Evolutionary conservation across 2,329 filamentous ascomycete species (phyloP), one percentile per base, ranked within the genome.

Genomic region (Sporothrix phasma): DNA sequence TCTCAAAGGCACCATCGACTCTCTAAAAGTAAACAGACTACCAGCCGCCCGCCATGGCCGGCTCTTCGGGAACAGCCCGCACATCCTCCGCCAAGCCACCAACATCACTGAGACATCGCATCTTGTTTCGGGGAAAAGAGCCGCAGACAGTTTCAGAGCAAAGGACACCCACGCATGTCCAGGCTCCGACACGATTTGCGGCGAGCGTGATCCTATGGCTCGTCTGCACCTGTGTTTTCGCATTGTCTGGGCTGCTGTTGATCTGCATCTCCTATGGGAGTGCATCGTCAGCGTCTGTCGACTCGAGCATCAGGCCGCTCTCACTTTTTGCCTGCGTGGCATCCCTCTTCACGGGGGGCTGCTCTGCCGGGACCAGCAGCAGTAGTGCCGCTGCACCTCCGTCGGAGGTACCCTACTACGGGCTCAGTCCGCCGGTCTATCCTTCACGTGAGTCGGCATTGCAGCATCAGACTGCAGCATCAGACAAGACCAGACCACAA

Each of bases 351-450:
- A 17, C 66, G 8, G 47, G 56, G 5, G 43, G 60, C 15, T 22
- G 41, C 26, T 53, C 41, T 5, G 19, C 13, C 11, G 13, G 17
- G 1, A 7, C 15, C 53, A 39, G 53, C 49, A 37, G 29, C 34
- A 37, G 10, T 5, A 13, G 8, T 26, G 51, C 41, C 1, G 29
- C 41, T 3, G 19, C 11, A 13, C 61, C 65, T 2, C 67, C 67
- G 6, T 69, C 68, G 2, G 68, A 74, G 47, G 56, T 73, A 17
- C 72, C 73, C 1, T 74, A 71, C 64, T 74, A 75, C 47, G 73
- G 73, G 29, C 72, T 68, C 60, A 75, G 73, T 34, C 74, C 73
- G 5, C 70, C 73, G 0, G 70, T 75, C 1, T 75, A 74, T 59
- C 73, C 73, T n/a, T 70, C 70, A 1, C 72, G 71, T 72, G 67